Conservation (phyloP, 768 basidiomycete genomes). For the Collybiopsis luxurians region DNA sequence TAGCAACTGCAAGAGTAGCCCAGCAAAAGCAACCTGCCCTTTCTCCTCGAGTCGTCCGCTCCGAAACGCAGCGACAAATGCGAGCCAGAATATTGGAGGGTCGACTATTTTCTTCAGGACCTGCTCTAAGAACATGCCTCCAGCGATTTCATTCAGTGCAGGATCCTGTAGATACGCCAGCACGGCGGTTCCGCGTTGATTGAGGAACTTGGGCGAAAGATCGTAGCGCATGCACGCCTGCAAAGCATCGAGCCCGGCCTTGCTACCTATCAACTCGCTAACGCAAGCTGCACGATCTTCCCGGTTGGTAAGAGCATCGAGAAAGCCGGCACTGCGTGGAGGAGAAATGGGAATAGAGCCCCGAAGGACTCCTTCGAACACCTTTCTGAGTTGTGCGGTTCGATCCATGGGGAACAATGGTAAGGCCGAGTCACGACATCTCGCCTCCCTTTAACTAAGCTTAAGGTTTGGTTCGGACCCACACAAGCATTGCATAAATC, state of each 20-base stretch:
- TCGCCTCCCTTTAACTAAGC: too few relatives aligned
- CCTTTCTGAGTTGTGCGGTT: not conserved
- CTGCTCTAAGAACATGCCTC: conserved; percentile 40
- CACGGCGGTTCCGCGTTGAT: conserved; percentile 35
- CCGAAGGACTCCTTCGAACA: not conserved
- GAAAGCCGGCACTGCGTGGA: conserved; percentile 23
- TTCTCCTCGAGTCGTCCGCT: conserved; percentile 27
- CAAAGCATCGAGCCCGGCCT: conserved; percentile 33
- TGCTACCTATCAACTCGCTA: conserved; percentile 28
- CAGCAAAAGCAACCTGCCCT: conserved; percentile 40
- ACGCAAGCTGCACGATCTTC: conserved; percentile 36
- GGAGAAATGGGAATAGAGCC: not conserved
- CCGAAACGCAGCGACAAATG: conserved; percentile 33
- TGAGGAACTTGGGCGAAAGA: conserved; percentile 36
- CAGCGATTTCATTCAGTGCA: conserved; percentile 32
- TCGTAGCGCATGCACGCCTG: conserved; percentile 42
- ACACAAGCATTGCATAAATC: too few relatives aligned
- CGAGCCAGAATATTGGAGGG: conserved; percentile 51
- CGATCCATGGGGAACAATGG: not conserved
- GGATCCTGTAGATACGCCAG: conserved; percentile 36
- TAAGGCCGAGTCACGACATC: not conserved
- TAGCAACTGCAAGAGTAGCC: conserved; percentile 48
- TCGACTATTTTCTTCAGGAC: conserved; percentile 42
- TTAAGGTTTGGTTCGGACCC: too few relatives aligned
- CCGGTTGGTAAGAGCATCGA: conserved; percentile 43